phyloP scores from a whole-genome alignment of 345 rosid genomes.

The Iberis pinnata region DNA sequence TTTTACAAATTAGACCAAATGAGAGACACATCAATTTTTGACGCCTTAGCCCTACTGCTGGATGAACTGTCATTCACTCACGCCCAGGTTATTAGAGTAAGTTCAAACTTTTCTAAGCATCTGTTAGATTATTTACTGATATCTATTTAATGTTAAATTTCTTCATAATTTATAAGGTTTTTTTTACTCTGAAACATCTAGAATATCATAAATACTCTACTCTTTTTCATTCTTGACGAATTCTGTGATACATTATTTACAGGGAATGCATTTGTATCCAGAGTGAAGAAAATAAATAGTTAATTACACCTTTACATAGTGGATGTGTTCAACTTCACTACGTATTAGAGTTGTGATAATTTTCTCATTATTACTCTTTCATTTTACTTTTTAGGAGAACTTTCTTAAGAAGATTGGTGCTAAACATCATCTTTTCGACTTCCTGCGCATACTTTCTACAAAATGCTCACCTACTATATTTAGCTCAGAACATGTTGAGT shows the following conservation, averaged over 20 bases:
- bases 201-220: constrained; percentile 2
- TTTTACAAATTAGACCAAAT: constrained; percentile 56
- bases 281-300: constrained; percentile 14
- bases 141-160: constrained; percentile 5
- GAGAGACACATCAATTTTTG: constrained; percentile 55
- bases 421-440: constrained; percentile 60
- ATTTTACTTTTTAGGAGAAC: constrained; percentile 49
- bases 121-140: constrained; percentile 1
- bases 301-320: constrained; percentile 3
- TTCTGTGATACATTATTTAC: constrained; percentile 7
- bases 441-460: constrained; percentile 54
- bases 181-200: constrained; percentile 9
- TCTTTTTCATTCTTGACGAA: constrained; percentile 1
- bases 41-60: constrained; percentile 45
- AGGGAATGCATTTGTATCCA: constrained; percentile 9
- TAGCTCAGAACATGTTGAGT: constrained; percentile 53
- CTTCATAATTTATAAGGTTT: constrained; percentile 12
- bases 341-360: neutral
- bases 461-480: constrained; percentile 71
- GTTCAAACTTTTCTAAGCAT: constrained; percentile 21
- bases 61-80: constrained; percentile 36
- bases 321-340: constrained; percentile 18
- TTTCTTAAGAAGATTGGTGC: constrained; percentile 58
- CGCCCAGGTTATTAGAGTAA: constrained; percentile 42
- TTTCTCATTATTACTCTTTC: constrained; percentile 13